Evolutionary conservation across 192 early-diverging fungal genomes (phyloP), one percentile per base, ranked within the genome.

Genomic region (Geosiphon pyriformis): DNA sequence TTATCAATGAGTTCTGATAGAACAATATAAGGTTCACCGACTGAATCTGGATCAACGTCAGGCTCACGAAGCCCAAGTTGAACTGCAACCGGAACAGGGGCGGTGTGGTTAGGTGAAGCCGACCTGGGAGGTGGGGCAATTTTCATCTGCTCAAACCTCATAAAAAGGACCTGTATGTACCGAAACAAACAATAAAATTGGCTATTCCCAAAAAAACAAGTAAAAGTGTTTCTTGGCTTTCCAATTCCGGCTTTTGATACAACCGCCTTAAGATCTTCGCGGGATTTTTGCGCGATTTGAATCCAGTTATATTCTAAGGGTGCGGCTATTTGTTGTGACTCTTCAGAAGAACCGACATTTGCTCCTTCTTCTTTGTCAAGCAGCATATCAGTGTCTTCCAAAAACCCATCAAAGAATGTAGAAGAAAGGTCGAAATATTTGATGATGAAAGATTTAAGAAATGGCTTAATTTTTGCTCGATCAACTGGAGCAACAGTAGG

Each of bases 181-280:
- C 96, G 78, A 72, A 98, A 82, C 59, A 98, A 94, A 54, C 87
- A 84, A 67, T 95, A 98, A 67, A 94, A 89, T 20, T 70, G 80
- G 57, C 76, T 88, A 72, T 97, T 97, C 30, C 87, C 87, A 75
- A 94, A 98, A 69, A 97, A 92, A 49, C 72, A 72, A 0, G 79
- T 64, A 2, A 68, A 63, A 3, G 71, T 74, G 51, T 75, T 78
- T 72, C 72, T 51, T 66, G 69, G 62, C 72, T 71, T 51, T 51
- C 70, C 32, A 78, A 71, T 35, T 71, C 73, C 49, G 69, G 74
- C 76, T 67, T 74, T 53, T 66, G 72, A 34, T 65, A 74, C 60
- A 52, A 74, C 27, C 61, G 70, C 12, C 54, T 71, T 26, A 27
- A 42, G 52, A 61, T 69, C 52, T 61, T 68, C 32, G 33, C 47